These are phyloP conservation scores for Groenewaldozyma tartarivorans DNA, from an alignment of 805 yeast species.

Conservation along the genomic window DNA sequence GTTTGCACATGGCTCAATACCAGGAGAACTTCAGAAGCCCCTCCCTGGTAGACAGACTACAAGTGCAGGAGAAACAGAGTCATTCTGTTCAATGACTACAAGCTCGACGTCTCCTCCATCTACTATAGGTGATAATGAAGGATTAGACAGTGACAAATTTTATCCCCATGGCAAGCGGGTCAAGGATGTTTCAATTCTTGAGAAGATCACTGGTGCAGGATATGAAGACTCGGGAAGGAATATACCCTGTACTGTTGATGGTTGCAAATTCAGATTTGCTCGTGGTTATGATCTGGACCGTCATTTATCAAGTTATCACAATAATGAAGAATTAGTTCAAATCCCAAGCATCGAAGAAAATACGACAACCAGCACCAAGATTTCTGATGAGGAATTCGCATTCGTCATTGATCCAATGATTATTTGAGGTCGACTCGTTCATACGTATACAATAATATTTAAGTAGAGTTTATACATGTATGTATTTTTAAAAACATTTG, in stretches of 20 bases:
- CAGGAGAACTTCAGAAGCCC: slow-evolving; percentile 14
- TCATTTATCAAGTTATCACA: slow-evolving; percentile 22
- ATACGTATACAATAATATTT: not conserved
- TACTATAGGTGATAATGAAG: slow-evolving; percentile 1
- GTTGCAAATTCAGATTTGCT: slow-evolving; percentile 27
- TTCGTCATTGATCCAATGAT: slow-evolving; percentile 9
- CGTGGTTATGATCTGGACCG: slow-evolving; percentile 31
- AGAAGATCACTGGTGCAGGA: slow-evolving; percentile 28
- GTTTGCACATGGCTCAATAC: slow-evolving; percentile 32
- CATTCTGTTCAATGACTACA: slow-evolving; percentile 6
- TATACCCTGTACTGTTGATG: slow-evolving; percentile 24
- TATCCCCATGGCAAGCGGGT: not conserved
- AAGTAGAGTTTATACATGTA: not conserved
- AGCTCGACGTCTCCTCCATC: slow-evolving; percentile 9
- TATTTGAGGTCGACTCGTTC: not conserved
- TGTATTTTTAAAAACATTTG: not conserved
- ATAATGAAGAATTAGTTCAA: too few relatives aligned
- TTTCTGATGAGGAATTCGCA: too few relatives aligned
- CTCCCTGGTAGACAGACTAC: not conserved
- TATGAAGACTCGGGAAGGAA: slow-evolving; percentile 23
- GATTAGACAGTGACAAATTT: not conserved
- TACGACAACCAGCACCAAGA: not conserved
- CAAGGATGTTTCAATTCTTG: slow-evolving; percentile 19
- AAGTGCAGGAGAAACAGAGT: not conserved
- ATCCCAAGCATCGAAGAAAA: not conserved